Percentiles rank a stretch among this genome's conserved stretches.
phyloP scores from a whole-genome alignment of 331 rosid genomes.

The Malus hybrid region DNA sequence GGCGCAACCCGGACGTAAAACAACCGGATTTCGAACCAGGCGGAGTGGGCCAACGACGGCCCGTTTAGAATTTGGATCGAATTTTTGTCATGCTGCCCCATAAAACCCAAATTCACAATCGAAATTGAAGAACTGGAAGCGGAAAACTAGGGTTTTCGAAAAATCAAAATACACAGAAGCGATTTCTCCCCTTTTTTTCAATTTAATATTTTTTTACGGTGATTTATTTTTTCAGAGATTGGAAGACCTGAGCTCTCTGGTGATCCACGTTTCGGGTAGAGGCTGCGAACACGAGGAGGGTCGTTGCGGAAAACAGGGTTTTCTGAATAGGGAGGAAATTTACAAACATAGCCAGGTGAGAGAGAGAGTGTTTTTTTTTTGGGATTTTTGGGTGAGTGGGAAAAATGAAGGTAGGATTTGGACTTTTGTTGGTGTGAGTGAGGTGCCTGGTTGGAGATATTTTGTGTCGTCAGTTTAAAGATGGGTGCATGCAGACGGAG shows the following conservation, averaged over 20 bases:
- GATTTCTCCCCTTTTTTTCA: background rate
- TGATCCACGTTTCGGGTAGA: background rate
- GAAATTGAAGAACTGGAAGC: background rate
- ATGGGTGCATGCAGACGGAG: background rate
- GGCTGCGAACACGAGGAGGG: background rate
- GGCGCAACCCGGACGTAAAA: constrained; percentile 71
- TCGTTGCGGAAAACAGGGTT: constrained; percentile 4
- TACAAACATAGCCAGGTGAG: background rate
- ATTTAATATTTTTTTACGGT: background rate
- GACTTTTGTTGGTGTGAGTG: background rate
- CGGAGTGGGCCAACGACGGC: constrained; percentile 35
- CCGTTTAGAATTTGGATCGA: constrained; percentile 31
- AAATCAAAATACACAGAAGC: background rate
- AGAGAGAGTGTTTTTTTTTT: background rate
- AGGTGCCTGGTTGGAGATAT: background rate
- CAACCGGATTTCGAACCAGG: constrained; percentile 59
- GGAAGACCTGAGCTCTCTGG: background rate
- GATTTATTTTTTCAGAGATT: background rate
- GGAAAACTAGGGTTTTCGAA: constrained; percentile 14
- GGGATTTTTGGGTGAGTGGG: background rate
- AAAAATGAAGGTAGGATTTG: background rate
- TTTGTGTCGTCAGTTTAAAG: background rate
- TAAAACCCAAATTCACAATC: constrained; percentile 8
- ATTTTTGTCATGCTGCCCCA: constrained; percentile 35
- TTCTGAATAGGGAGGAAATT: background rate